Evolutionary conservation across 2,329 filamentous ascomycete genomes (phyloP), one percentile per base, ranked within the genome.

Genomic region (Ceratocystis variospora): DNA sequence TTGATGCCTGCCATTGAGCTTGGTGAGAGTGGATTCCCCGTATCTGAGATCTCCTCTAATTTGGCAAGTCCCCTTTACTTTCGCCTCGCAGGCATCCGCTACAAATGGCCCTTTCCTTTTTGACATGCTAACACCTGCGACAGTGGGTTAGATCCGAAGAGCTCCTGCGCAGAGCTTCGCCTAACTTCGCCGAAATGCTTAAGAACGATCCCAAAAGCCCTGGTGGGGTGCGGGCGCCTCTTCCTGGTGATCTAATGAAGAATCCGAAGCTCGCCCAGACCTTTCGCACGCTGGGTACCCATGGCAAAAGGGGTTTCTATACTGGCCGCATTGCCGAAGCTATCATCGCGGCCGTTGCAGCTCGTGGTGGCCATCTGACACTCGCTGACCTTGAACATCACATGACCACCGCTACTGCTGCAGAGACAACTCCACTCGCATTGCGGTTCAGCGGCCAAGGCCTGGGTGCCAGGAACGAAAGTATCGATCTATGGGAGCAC

Each of bases 261-360:
- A 95, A 96, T 69, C 88, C 88, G 0, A 85, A 83, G 0, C 79
- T 97, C 7, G 92, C 89, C 0, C 81, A 82, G 59, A 96, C 93
- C 0, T 96, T 96, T 77, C 83, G 88, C 66, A 77, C 87, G 0
- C 79, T 99, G 4, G 93, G 86, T 0, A 80, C 84, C 41, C 81
- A 96, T 67, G 91, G 92, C 22, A 96, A 95, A 76, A 84, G 85
- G 71, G 94, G 93, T 0, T 99, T 96, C 78, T 99, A 99, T 74
- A 82, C 85, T 28, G 94, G 94, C 0, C 81, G 86, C 46, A 85
- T 97, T 63, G 94, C 90, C 2, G 83, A 94, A 72, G 87, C 87
- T 69, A 79, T 97, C 17, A 82, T 96, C 63, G 87, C 89, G 71
- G 90, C 91, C 0, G 84, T 93, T 0, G 80, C 83, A 69, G 84